Evolutionary conservation across 1,284 basidiomycete species (phyloP), one percentile per base, ranked within the genome.

Genomic region (Volvariella surrecta): DNA sequence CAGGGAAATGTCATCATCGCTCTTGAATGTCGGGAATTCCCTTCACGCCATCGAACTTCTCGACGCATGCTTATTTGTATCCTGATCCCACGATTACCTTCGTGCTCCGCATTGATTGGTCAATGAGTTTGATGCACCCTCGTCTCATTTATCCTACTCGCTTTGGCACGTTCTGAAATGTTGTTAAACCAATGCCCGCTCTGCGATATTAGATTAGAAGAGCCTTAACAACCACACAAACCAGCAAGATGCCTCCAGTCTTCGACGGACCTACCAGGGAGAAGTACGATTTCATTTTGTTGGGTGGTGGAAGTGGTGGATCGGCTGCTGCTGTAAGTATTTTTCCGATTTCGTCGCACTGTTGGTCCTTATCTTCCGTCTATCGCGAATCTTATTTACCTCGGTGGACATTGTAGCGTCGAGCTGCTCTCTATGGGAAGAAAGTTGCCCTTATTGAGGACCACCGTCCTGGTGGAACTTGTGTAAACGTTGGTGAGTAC

Each of bases 371-470:
- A 18, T n/a, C 4, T 37, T 35, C 20, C 22, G 13, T 28, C 6
- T 11, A 28, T 28, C 24, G 24, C 24, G 24, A 11, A 6, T 28
- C 11, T 28, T 11, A 6, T 28, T 28, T 11, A 6, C 11, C 11
- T 28, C 24, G 24, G 24, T 11, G 24, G 24, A 28, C 24, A 6
- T 28, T 24, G 22, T 55, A 89, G 89, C 76, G 92, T 50, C 79
- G 96, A 45, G 94, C 94, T 10, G 88, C 86, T n/a, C 74, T 74
- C 17, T 95, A 98, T 62, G 94, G 95, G 42, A 90, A 88, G 59
- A 97, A 95, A 63, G 91, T 92, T 40, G 92, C 89, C 9, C 69
- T 98, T 18, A 81, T 97, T 24, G 95, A 99, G 62, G 74, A 73
- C 40, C 77, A 79, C 6, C 63, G 74, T 32, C 76, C 95, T 3